Evolutionary conservation across 169 alveolate species (phyloP), one percentile per base, ranked within the genome.

Genomic region (Blepharisma undulans): DNA sequence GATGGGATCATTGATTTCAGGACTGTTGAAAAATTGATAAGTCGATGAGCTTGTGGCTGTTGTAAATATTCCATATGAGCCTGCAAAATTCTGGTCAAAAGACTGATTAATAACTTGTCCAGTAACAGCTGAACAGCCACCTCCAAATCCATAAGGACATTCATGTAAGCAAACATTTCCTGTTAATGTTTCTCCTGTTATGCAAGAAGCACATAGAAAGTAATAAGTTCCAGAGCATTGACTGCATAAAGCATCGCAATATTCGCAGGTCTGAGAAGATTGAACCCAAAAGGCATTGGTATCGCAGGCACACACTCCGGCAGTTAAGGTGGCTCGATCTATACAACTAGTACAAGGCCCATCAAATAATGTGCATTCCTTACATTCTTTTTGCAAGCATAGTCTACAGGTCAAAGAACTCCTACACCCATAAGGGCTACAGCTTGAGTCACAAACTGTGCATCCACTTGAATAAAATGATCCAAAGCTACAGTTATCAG

Each of bases 101-200:
- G 34, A 78, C 10, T 21, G 60, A 78, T 10, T 27, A 25, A 27
- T 29, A 78, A 32, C 29, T 25, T 32, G 25, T 12, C n/a, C 0
- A 29, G 61, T 12, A 78, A 25, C 25, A 5, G 1, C 6, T 25
- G 34, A 2, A 21, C 80, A 74, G 29, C 61, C 6, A 1, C 86
- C 71, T 2, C 61, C 25, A 60, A 25, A 82, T 4, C 89, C 89
- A 36, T 72, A 22, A 36, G 89, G 89, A 59, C 89, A 82, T 10
- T 33, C 30, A 19, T 32, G 27, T 18, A 82, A 32, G 71, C 86
- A 78, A 32, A 78, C 66, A 29, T 32, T 78, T 7, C 25, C 29
- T 10, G 14, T 22, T 1, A 78, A 8, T 14, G 7, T 29, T 27
- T 78, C 29, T 0, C 86, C 86, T 2, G 29, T 78, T 21, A 12